Evolutionary conservation across 352 stramenopile genomes (phyloP), one percentile per base, ranked within the genome.

Genomic region (Globisporangium okanoganense): DNA sequence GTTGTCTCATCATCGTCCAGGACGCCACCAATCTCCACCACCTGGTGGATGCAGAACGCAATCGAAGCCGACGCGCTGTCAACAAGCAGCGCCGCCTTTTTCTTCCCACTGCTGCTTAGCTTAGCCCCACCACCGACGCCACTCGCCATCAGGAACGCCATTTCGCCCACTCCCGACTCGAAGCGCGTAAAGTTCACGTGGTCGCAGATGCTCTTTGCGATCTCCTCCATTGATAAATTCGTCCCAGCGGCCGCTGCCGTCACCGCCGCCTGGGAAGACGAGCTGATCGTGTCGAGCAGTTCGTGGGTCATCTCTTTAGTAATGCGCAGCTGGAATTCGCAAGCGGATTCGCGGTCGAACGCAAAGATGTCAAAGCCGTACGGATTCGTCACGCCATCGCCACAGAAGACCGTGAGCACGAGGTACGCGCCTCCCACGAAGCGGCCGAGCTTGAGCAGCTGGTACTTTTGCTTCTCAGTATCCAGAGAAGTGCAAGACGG

Each of bases 291-390:
- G 8, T 88, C 81, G 2, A 91, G 55, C 10, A 91, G 52, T 13
- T 81, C 67, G 47, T 87, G 81, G 0, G 77, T 86, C 64, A 82
- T 87, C 43, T 82, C 73, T 47, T 87, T 85, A 1, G 79, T 86
- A 27, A 89, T 64, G 29, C 63, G 72, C 35, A 91, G 49, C 13
- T 66, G 71, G 55, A 82, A 88, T 57, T 86, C 75, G 56, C 70
- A 70, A 8, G 76, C 63, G 10, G 65, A 66, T 58, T 84, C 75
- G 1, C 65, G 70, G 51, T 89, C 65, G 43, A 78, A 65, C 16
- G 81, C 81, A 31, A 83, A 62, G 16, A 91, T 76, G 36, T 91
- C 81, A 61, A 89, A 89, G 1, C 79, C 81, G 54, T 91, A 91
- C 40, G 79, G 73, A 40, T 91, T 89, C 20, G 66, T 72, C 33